Base-by-base conservation (phyloP, 306 rosid species). In the Sicyos baderoa region DNA sequence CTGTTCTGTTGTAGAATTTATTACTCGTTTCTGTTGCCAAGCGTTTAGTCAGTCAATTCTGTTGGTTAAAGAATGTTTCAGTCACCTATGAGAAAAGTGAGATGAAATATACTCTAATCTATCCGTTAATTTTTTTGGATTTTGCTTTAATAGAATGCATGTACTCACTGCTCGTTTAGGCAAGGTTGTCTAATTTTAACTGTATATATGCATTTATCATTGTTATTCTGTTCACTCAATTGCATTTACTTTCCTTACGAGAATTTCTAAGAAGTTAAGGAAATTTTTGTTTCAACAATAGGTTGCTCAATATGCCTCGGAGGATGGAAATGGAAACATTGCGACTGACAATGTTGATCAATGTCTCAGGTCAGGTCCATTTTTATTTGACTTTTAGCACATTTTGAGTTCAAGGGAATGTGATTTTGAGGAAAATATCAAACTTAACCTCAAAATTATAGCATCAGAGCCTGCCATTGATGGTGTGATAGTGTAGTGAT, bases 251-350 rank as follows among this genome's bases (percentile, higher is more conserved):
- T 19, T 64, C n/a, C 29, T 7, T 42, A 42, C 32, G 21, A 42
- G 35, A 42, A 21, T 44, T 64, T 21, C 12, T 42, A 64, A 35
- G n/a, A 35, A 64, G 17, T n/a, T 9, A 12, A 44, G 60, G 75
- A 62, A 74, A 22, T 62, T 79, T 74, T 65, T 62, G 59, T 71
- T 22, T 58, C 53, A 76, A 71, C 48, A 76, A 42, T 71, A 90
- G 99, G 89, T 93, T 72, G 97, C 91, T 2, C 99, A 85, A 63
- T 88, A 90, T 77, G 99, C 96, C 73, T 86, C 87, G 19, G 91
- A 93, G 53, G 74, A 80, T 69, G 97, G 91, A 69, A 81, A 85
- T 76, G 96, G 93, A 45, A 85, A 85, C 75, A 58, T 79, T 68
- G 94, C 97, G 10, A 78, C 70, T 14, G 71, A 78, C 68, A 74